Conservation (phyloP, 768 basidiomycete species). For the Tulasnella sp. region DNA sequence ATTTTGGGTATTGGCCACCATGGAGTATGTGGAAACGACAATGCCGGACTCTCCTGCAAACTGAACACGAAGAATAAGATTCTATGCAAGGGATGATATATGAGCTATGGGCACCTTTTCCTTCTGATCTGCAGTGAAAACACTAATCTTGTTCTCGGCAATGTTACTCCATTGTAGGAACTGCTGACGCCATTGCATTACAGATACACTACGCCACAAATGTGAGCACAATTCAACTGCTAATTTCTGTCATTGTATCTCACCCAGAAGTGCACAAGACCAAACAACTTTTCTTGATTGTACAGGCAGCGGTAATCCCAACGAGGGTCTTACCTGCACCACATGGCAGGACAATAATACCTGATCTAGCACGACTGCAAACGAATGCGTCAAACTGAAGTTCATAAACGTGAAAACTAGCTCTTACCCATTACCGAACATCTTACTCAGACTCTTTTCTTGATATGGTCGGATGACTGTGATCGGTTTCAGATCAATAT, state of each 20-base stretch:
- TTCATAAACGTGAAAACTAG: not conserved
- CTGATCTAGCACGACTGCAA: conserved; percentile 84
- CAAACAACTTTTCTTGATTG: conserved; percentile 96
- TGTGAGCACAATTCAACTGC: not conserved
- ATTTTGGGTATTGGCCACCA: conserved; percentile 98
- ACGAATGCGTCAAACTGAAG: conserved; percentile 7
- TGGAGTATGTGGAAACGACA: conserved; percentile 97
- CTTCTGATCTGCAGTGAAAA: conserved; percentile 94
- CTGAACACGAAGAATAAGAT: conserved; percentile 29
- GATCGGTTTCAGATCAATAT: conserved; percentile 96
- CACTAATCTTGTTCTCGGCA: conserved; percentile 88
- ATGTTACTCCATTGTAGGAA: conserved; percentile 99
- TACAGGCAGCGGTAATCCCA: conserved; percentile 98
- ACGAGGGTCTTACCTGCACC: conserved; percentile 98
- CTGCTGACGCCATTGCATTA: conserved; percentile 98
- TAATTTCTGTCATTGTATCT: conserved; percentile 25
- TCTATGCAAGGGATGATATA: not conserved
- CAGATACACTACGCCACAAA: conserved; percentile 26
- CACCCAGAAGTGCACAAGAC: conserved; percentile 97
- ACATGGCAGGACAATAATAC: conserved; percentile 96
- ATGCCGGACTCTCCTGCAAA: conserved; percentile 96
- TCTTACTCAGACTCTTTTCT: conserved; percentile 95
- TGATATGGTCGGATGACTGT: conserved; percentile 97
- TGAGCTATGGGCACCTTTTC: conserved; percentile 52
- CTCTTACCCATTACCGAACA: conserved; percentile 95